phyloP scores from a whole-genome alignment of 306 rosid species.

The Cyclanthera cordifolia region DNA sequence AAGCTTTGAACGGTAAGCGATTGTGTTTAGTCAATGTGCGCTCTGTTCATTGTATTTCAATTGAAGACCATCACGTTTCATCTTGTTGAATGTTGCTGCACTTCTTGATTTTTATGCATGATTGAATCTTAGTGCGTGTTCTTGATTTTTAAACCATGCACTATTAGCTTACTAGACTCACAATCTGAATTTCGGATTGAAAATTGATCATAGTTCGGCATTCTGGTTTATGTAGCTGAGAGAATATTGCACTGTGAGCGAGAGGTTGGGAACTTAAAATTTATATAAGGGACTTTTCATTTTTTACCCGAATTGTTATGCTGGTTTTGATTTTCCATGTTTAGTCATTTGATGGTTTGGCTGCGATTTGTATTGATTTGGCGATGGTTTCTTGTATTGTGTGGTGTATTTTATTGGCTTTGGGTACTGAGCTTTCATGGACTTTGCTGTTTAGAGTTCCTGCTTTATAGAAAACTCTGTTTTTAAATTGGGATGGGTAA shows the following conservation, averaged over 20 bases:
- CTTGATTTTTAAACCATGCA: neutral
- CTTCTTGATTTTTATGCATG: neutral
- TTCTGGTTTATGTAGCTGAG: neutral
- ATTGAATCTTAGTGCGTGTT: neutral
- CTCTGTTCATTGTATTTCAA: neutral
- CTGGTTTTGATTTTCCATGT: neutral
- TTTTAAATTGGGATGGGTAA: too few species aligned
- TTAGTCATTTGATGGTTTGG: neutral
- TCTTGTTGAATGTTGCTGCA: neutral
- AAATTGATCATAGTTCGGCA: neutral
- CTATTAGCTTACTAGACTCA: neutral
- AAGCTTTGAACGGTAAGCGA: neutral
- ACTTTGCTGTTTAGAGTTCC: neutral
- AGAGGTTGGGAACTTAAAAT: neutral
- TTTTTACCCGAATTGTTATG: neutral
- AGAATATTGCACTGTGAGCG: neutral
- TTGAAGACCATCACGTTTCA: neutral
- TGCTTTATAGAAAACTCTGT: too few species aligned
- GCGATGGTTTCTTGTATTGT: too few species aligned
- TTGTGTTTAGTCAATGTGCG: neutral
- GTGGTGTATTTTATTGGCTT: neutral
- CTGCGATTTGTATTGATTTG: neutral
- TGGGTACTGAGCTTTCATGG: neutral
- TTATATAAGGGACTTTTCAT: neutral
- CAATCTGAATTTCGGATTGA: neutral